These are phyloP conservation scores for Pontederia crassipes DNA, from an alignment of 176 grass and related monocot species.

Conservation along the genomic window DNA sequence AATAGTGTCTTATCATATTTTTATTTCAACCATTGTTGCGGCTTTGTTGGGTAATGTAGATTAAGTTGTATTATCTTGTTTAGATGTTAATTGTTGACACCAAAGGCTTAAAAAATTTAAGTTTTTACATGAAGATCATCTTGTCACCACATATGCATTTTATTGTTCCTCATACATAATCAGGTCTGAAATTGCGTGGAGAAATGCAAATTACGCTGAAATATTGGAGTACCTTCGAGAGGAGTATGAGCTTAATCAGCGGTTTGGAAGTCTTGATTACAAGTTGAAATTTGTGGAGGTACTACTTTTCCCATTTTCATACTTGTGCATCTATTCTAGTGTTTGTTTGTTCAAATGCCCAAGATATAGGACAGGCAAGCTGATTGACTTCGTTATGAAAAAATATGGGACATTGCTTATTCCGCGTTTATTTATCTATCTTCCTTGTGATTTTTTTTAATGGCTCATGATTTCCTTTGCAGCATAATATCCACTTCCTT, in stretches of 20 bases:
- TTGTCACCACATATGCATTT: neutral
- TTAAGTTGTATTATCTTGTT: too few species aligned
- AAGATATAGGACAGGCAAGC: too few species aligned
- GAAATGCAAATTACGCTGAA: slow-evolving; percentile 90
- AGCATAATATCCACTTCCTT: slow-evolving; percentile 94
- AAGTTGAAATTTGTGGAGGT: slow-evolving; percentile 98
- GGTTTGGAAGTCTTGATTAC: slow-evolving; percentile 86
- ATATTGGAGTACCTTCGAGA: slow-evolving; percentile 79
- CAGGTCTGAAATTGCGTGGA: slow-evolving; percentile 93
- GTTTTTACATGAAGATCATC: too few species aligned
- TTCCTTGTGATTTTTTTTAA: neutral
- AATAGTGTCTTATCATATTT: too few species aligned
- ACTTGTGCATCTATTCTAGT: neutral
- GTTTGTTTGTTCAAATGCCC: neutral
- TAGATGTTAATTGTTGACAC: too few species aligned
- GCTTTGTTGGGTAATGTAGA: too few species aligned
- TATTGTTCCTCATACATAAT: slow-evolving; percentile 13
- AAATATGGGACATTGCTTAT: neutral
- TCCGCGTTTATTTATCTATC: neutral
- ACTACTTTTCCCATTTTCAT: neutral
- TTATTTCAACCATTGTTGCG: too few species aligned
- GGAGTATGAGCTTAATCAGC: slow-evolving; percentile 84
- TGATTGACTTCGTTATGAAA: too few species aligned
- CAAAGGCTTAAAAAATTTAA: too few species aligned
- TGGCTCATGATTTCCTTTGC: slow-evolving; percentile 23